These are phyloP conservation scores for Endocalyx cinctus DNA, from an alignment of 2,329 filamentous ascomycete genomes.

Conservation along the genomic window DNA sequence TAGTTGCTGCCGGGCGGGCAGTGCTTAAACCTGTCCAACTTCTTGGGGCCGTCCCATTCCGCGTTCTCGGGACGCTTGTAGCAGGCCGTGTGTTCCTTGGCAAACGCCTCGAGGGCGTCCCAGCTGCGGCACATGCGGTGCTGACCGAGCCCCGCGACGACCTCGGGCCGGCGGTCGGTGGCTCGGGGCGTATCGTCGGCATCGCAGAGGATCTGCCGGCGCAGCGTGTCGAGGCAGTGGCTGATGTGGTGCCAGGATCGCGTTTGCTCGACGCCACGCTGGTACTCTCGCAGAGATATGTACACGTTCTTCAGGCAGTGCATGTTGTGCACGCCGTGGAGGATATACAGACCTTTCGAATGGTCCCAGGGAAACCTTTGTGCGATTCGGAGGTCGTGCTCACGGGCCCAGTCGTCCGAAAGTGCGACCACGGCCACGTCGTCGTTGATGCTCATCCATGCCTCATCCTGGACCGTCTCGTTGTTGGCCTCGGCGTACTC, in stretches of 20 bases:
- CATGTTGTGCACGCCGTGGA: slow-evolving; percentile 24
- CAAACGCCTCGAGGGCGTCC: slow-evolving; percentile 20
- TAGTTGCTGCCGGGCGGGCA: slow-evolving; percentile 11
- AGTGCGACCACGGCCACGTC: slow-evolving; percentile 18
- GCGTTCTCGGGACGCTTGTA: slow-evolving; percentile 12
- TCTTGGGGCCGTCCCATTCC: neutral
- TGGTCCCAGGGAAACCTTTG: slow-evolving; percentile 28
- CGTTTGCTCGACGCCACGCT: slow-evolving; percentile 6
- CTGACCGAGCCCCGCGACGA: slow-evolving; percentile 17
- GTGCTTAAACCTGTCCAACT: slow-evolving; percentile 12
- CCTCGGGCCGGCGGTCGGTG: slow-evolving; percentile 12
- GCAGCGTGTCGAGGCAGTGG: slow-evolving; percentile 25
- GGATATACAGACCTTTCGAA: slow-evolving; percentile 22
- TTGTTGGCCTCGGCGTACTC: slow-evolving; percentile 8
- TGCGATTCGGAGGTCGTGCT: slow-evolving; percentile 15
- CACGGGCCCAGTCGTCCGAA: slow-evolving; percentile 13
- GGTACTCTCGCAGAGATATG: slow-evolving; percentile 13
- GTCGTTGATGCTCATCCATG: slow-evolving; percentile 12
- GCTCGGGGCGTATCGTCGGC: slow-evolving; percentile 26
- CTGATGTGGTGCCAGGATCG: slow-evolving; percentile 11
- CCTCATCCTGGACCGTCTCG: slow-evolving; percentile 10
- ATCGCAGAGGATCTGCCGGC: slow-evolving; percentile 24
- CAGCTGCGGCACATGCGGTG: slow-evolving; percentile 23
- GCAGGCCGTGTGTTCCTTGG: slow-evolving; percentile 13
- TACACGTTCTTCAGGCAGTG: slow-evolving; percentile 24